Evolutionary conservation across 345 rosid genomes (phyloP), one percentile per base, ranked within the genome.

Genomic region (Atalantia buxifolia): DNA sequence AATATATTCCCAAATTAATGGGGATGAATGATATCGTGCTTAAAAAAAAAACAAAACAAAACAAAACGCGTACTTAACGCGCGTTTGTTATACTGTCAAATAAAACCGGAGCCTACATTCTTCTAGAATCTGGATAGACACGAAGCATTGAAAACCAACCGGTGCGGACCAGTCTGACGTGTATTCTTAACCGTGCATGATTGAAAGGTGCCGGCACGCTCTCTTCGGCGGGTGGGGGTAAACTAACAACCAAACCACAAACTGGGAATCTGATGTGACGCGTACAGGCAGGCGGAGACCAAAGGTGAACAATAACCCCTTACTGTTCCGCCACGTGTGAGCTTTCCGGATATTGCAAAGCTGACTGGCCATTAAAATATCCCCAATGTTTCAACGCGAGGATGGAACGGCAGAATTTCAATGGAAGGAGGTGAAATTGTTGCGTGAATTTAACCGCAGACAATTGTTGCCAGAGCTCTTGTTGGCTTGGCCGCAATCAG

Each of bases 181-280:
- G 64, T 31, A 48, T 10, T 28, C n/a, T n/a, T 40, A 68, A 28
- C 31, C 18, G 1, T 24, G 4, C 53, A 36, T 0, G 9, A 9
- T 7, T 36, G 28, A 2, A 38, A 30, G 25, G 3, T 27, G 4
- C 0, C 1, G 14, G 36, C 81, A 42, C 59, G 48, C 77, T 4
- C 18, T 1, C 28, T 28, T 21, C 30, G 7, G 72, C 77, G 60
- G 12, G 33, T 55, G 33, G 38, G 6, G n/a, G 4, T 19, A 5
- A 72, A 40, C 5, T 2, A 10, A 7, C 0, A 40, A 14, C 50
- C 5, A 25, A 36, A 22, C 50, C 57, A n/a, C 18, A 9, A 24
- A 16, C 72, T 79, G 59, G 35, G 42, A 38, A 38, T 30, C 56
- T 25, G 66, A 76, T 76, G 79, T 35, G 80, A 60, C 75, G 61